These are phyloP conservation scores for Leishmania braziliensis DNA, from an alignment of 208 protist species.

Conservation along the genomic window DNA sequence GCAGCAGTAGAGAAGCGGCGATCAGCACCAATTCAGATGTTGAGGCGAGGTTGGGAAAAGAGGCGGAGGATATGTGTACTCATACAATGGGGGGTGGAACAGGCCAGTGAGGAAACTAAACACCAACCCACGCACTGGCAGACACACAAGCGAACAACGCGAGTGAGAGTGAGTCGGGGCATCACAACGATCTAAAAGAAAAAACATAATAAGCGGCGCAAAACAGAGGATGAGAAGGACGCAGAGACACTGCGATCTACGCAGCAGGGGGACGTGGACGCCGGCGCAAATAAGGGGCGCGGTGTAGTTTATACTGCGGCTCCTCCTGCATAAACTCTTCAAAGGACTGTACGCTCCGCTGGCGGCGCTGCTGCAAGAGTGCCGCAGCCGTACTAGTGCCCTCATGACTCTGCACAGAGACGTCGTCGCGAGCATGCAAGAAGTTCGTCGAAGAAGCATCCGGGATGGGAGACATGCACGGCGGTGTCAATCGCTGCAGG, in stretches of 20 bases:
- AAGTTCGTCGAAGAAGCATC: neutral
- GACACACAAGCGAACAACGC: neutral
- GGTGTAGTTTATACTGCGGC: constrained; percentile 54
- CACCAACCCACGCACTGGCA: neutral
- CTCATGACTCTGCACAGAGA: neutral
- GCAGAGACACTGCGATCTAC: neutral
- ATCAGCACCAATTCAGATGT: neutral
- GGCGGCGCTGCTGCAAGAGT: neutral
- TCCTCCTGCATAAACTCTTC: constrained; percentile 81
- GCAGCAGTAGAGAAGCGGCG: neutral
- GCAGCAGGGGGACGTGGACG: neutral
- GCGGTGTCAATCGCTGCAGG: neutral
- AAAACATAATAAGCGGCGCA: neutral
- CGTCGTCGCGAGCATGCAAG: neutral
- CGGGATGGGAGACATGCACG: neutral
- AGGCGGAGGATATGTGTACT: no score
- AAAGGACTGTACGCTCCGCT: constrained; percentile 37
- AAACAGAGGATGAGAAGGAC: neutral
- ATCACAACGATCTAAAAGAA: neutral
- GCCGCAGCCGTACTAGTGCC: neutral
- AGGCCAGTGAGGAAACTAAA: neutral
- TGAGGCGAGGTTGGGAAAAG: neutral
- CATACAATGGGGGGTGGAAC: neutral
- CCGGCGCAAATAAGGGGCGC: constrained; percentile 21
- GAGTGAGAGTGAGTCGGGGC: neutral